Conservation (phyloP, 2,329 filamentous ascomycete species). For the Fusarium napiforme region DNA sequence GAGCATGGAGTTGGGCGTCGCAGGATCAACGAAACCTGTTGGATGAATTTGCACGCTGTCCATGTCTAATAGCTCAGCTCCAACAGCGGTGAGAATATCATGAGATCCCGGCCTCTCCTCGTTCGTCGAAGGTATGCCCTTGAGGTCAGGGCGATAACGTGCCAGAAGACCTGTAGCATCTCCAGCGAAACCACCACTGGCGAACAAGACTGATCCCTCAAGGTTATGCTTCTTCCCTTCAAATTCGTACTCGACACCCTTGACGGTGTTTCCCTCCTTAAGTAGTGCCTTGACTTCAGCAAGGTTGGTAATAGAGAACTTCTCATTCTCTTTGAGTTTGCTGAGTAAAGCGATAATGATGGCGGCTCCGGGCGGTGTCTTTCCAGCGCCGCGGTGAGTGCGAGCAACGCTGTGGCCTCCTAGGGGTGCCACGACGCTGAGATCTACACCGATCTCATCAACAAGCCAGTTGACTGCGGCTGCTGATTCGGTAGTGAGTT, state of each 20-base stretch:
- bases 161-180: conserved; percentile 67
- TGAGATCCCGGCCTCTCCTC: conserved; percentile 67
- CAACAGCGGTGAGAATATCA: conserved; percentile 52
- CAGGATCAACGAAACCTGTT: conserved; percentile 70
- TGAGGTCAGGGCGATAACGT: conserved; percentile 67
- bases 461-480: conserved; percentile 66
- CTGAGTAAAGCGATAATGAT: conserved; percentile 67
- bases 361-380: conserved; percentile 67
- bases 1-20: conserved; percentile 55
- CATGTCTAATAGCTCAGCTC: conserved; percentile 61
- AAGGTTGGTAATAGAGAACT: conserved; percentile 63
- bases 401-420: conserved; percentile 66
- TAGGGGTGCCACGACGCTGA: conserved; percentile 67
- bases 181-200: conserved; percentile 71
- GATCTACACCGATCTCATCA: conserved; percentile 66
- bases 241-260: conserved; percentile 62
- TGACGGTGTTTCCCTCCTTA: conserved; percentile 51
- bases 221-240: conserved; percentile 53
- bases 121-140: conserved; percentile 71
- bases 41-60: conserved; percentile 72
- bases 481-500: conserved; percentile 60
- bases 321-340: conserved; percentile 58
- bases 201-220: conserved; percentile 64
- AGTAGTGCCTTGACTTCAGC: conserved; percentile 65
- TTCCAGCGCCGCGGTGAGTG: conserved; percentile 62